Evolutionary conservation across 2,329 filamentous ascomycete species (phyloP).

Genomic region (Fusarium marasasianum): DNA sequence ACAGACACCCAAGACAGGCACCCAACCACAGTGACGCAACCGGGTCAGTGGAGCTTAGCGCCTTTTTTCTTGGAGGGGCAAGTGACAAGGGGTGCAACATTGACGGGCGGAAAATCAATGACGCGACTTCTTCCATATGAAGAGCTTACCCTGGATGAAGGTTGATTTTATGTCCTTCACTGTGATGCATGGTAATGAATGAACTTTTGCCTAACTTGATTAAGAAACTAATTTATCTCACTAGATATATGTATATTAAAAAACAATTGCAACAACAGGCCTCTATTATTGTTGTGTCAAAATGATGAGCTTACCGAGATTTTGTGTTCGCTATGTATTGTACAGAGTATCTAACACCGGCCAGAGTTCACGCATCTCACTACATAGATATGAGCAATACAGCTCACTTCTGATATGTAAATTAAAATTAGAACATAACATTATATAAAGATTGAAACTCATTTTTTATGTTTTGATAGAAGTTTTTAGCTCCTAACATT

Average conservation of each 20-base stretch:
- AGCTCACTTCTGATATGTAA: background rate
- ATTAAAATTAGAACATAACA: no score
- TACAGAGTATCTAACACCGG: no score
- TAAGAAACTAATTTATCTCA: no score
- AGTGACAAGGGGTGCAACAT: background rate
- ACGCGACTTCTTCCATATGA: conserved; percentile 7
- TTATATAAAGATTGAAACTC: accelerated
- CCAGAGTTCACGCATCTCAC: no score
- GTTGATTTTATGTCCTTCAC: background rate
- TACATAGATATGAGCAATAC: no score
- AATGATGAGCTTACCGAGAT: background rate
- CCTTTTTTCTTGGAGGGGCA: conserved; percentile 25
- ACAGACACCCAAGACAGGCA: conserved; percentile 43
- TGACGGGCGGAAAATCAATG: conserved; percentile 38
- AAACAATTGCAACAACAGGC: background rate
- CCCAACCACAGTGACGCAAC: conserved; percentile 49
- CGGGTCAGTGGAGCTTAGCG: conserved; percentile 20
- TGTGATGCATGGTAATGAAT: background rate
- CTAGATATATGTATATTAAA: background rate
- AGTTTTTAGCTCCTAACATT: background rate
- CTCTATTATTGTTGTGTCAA: no score
- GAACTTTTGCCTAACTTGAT: background rate
- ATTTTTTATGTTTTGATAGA: background rate
- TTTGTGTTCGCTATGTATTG: no score
- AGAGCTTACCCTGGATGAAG: conserved; percentile 13